Conservation (phyloP, 768 basidiomycete species). For the Boletus edulis region DNA sequence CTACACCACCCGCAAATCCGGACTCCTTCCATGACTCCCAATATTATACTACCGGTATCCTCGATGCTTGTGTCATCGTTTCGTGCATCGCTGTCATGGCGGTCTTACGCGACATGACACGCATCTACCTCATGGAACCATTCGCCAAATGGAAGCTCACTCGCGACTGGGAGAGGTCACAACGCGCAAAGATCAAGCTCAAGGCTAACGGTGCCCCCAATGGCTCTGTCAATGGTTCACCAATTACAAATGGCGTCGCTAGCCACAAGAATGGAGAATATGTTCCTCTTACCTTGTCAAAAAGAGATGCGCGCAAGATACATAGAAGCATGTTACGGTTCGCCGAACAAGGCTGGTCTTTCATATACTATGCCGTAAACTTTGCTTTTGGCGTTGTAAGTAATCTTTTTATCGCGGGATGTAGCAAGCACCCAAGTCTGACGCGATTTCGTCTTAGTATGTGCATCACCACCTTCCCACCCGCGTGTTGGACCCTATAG, state of each 20-base stretch:
- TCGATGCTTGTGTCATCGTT: conserved; percentile 77
- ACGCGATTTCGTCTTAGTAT: conserved; percentile 51
- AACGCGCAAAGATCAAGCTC: conserved; percentile 13
- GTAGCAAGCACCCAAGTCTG: conserved; percentile 2
- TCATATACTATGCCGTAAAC: conserved; percentile 74
- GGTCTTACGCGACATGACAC: conserved; percentile 73
- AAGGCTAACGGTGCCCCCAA: conserved; percentile 27
- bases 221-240: conserved; percentile 20
- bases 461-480: conserved; percentile 74
- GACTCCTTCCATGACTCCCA: conserved; percentile 72
- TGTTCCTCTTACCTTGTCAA: conserved; percentile 20
- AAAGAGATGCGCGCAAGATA: conserved; percentile 56
- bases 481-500: conserved; percentile 54
- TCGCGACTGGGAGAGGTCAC: conserved; percentile 42
- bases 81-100: conserved; percentile 87
- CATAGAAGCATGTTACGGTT: conserved; percentile 80
- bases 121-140: conserved; percentile 75
- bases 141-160: conserved; percentile 76
- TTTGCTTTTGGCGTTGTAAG: conserved; percentile 82
- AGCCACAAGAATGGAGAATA: conserved; percentile 23
- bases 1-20: conserved; percentile 47
- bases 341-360: conserved; percentile 93
- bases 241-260: conserved; percentile 31
- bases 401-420: conserved; percentile 25
- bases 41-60: conserved; percentile 71